A percentile compares a stretch with the other conserved stretches of the same genome.
These are phyloP conservation scores for Tubosaeta brunneosetosa DNA, from an alignment of 768 basidiomycete genomes.

Conservation along the genomic window DNA sequence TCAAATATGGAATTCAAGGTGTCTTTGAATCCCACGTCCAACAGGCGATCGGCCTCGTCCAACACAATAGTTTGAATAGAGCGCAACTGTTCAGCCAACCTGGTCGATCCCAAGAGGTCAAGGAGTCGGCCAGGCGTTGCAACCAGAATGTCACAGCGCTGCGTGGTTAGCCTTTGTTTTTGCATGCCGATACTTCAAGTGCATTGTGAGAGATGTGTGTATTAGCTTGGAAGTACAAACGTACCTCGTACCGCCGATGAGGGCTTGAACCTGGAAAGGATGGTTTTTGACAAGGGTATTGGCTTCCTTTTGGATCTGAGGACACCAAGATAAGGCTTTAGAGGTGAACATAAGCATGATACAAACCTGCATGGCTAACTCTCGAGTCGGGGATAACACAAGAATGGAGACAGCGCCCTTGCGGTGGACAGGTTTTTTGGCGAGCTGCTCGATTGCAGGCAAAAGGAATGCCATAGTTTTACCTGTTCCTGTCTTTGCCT, in stretches of 20 bases:
- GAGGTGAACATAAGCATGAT: slow-evolving; percentile 1
- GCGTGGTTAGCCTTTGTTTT: slow-evolving; percentile 23
- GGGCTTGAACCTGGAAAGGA: slow-evolving; percentile 40
- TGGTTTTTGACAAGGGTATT: slow-evolving; percentile 39
- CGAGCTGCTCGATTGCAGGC: slow-evolving; percentile 67
- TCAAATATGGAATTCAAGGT: slow-evolving; percentile 61
- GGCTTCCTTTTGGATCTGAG: slow-evolving; percentile 61
- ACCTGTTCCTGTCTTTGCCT: slow-evolving; percentile 61
- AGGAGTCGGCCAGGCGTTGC: slow-evolving; percentile 74
- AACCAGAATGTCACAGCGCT: slow-evolving; percentile 52
- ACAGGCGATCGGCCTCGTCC: slow-evolving; percentile 71
- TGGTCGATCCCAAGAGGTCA: slow-evolving; percentile 56
- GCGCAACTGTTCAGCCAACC: slow-evolving; percentile 34
- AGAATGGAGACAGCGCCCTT: slow-evolving; percentile 47
- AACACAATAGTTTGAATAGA: slow-evolving; percentile 48
- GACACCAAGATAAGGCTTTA: slow-evolving; percentile 17
- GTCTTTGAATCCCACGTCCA: slow-evolving; percentile 69
- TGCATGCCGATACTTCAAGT: slow-evolving; percentile 22
- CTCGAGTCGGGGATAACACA: slow-evolving; percentile 69
- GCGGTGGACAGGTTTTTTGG: slow-evolving; percentile 35
- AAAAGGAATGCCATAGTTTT: slow-evolving; percentile 75
- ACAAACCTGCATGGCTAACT: slow-evolving; percentile 68
- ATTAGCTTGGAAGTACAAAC: not conserved
- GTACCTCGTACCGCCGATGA: slow-evolving; percentile 56
- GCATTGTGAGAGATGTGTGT: not conserved